These are phyloP conservation scores for Magnolia sinica DNA, from an alignment of 164 flowering plant species.

Conservation along the genomic window DNA sequence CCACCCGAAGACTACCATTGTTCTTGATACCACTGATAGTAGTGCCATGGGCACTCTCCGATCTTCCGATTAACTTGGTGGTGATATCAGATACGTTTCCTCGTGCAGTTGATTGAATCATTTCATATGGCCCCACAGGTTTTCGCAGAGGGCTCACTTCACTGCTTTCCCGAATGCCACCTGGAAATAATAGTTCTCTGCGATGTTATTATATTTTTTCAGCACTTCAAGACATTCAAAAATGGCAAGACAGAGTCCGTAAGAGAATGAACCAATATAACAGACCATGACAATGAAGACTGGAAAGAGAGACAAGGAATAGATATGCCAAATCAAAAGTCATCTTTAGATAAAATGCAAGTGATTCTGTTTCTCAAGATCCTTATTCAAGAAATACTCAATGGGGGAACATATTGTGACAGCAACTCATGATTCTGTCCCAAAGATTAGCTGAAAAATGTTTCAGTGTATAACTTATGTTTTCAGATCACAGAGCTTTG, in stretches of 20 bases:
- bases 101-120: neutral
- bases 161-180: constrained; percentile 28
- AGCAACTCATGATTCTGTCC: no score
- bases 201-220: neutral
- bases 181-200: constrained; percentile 20
- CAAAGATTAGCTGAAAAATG: no score
- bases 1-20: neutral
- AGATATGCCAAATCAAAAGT: neutral
- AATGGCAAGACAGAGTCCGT: neutral
- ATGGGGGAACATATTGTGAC: no score
- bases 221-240: neutral
- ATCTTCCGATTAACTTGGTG: neutral
- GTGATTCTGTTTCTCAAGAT: no score
- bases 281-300: neutral
- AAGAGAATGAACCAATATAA: neutral
- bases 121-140: constrained; percentile 5
- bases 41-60: neutral
- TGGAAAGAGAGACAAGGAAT: neutral
- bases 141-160: constrained; percentile 15
- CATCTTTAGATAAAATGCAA: no score
- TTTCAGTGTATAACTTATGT: no score
- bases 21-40: neutral
- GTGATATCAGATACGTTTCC: neutral
- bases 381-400: no score
- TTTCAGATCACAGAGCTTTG: no score